Evolutionary conservation across 148 eudicot genomes (phyloP).

Genomic region (Rhododendron simsii): DNA sequence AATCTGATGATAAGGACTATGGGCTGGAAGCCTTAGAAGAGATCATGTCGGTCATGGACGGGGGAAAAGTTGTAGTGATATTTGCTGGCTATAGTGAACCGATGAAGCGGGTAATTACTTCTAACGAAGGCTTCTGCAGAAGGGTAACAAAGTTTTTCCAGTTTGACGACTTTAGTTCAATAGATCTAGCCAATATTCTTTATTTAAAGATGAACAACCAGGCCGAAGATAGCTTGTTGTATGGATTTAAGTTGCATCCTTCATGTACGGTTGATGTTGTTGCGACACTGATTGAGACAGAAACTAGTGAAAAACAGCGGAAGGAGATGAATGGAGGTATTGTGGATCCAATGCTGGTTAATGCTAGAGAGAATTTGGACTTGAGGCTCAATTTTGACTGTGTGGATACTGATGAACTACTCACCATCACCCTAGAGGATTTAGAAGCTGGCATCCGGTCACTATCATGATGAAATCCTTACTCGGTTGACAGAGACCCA

Average conservation of each 20-base stretch:
- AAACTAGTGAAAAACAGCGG: conserved; percentile 68
- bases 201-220: conserved; percentile 69
- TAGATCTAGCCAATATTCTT: conserved; percentile 76
- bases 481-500: neutral
- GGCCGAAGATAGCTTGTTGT: conserved; percentile 58
- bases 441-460: conserved; percentile 60
- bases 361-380: conserved; percentile 86
- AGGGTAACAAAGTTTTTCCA: conserved; percentile 93
- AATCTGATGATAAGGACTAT: conserved; percentile 92
- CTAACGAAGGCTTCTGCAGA: conserved; percentile 96
- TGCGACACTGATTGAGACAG: conserved; percentile 59
- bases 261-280: conserved; percentile 65
- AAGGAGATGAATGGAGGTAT: conserved; percentile 95
- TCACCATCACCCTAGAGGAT: conserved; percentile 80
- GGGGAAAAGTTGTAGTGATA: conserved; percentile 87
- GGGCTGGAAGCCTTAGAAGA: conserved; percentile 97
- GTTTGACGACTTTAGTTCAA: conserved; percentile 65
- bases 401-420: conserved; percentile 69
- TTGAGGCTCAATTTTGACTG: conserved; percentile 91
- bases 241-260: conserved; percentile 77
- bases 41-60: conserved; percentile 98
- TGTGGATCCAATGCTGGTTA: conserved; percentile 81
- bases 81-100: conserved; percentile 98
- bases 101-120: conserved; percentile 92
- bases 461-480: conserved; percentile 36